Percentiles rank a stretch among this genome's conserved stretches.
Conservation (phyloP, 2,329 filamentous ascomycete species). For the Fusarium pseudograminearum region DNA sequence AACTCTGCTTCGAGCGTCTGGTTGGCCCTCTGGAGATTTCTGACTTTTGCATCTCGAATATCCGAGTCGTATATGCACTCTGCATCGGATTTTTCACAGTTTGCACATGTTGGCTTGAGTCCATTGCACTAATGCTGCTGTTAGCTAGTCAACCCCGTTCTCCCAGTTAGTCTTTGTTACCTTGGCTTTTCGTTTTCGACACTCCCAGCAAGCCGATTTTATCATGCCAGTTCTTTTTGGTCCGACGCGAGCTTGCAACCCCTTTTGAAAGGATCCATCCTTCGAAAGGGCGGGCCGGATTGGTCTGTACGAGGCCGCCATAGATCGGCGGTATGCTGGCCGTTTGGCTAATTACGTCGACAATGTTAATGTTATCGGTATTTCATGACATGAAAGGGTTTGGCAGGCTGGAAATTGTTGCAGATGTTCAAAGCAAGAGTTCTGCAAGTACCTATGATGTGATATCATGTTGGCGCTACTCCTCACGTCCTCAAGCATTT, state of each 20-base stretch:
- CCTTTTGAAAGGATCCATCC: background rate
- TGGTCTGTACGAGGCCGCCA: background rate
- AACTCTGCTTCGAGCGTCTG: background rate
- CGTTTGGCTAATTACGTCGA: background rate
- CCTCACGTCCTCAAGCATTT: background rate
- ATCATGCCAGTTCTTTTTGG: background rate
- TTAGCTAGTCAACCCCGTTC: background rate
- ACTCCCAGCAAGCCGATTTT: constrained; percentile 21
- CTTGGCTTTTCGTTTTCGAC: constrained; percentile 15
- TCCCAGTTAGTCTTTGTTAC: background rate
- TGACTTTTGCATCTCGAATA: background rate
- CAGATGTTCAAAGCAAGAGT: background rate
- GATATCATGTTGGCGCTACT: background rate
- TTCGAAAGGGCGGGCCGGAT: constrained; percentile 3
- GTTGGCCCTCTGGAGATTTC: background rate
- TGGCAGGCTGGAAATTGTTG: background rate
- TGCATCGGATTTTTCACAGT: background rate
- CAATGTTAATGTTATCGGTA: background rate
- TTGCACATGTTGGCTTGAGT: background rate
- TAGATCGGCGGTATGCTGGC: background rate
- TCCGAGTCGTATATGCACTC: constrained; percentile 24
- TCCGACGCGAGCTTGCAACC: background rate
- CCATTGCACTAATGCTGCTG: constrained; percentile 7
- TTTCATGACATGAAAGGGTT: background rate
- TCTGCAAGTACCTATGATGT: background rate